A percentile compares a stretch with the other conserved stretches of the same genome.
phyloP scores from a whole-genome alignment of 2,329 filamentous ascomycete genomes.

The Aspergillus versicolor region DNA sequence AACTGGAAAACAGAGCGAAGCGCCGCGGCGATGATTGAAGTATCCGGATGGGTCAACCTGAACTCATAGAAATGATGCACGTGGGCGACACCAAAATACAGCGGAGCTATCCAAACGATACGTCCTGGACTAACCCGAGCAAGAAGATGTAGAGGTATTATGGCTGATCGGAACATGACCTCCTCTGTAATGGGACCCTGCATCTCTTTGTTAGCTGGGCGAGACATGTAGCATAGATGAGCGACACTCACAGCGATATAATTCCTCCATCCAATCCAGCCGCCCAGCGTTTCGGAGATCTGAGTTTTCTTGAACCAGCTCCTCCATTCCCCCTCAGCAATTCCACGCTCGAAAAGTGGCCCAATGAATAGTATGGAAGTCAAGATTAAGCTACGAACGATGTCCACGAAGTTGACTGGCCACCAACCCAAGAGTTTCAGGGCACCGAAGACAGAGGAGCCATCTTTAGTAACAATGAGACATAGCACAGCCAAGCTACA shows the following conservation, averaged over 20 bases:
- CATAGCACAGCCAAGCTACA: constrained; percentile 67
- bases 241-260: constrained; percentile 69
- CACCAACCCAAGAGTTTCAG: constrained; percentile 76
- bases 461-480: constrained; percentile 59
- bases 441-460: constrained; percentile 53
- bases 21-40: constrained; percentile 62
- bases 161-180: constrained; percentile 84
- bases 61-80: constrained; percentile 97
- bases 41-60: constrained; percentile 72
- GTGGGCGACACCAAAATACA: constrained; percentile 92
- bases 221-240: constrained; percentile 9
- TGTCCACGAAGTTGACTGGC: constrained; percentile 68
- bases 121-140: constrained; percentile 56
- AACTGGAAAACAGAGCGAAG: constrained; percentile 80
- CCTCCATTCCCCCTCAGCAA: constrained; percentile 71
- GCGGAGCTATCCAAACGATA: constrained; percentile 77
- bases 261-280: constrained; percentile 85
- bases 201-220: constrained; percentile 13
- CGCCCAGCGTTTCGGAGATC: constrained; percentile 61
- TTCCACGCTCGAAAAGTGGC: constrained; percentile 75
- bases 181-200: constrained; percentile 90
- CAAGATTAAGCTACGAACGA: constrained; percentile 64
- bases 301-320: constrained; percentile 60
- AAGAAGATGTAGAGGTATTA: constrained; percentile 77
- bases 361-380: constrained; percentile 78